Evolutionary conservation across 192 early-diverging fungal genomes (phyloP).

Genomic region (Backusella psychrophila): DNA sequence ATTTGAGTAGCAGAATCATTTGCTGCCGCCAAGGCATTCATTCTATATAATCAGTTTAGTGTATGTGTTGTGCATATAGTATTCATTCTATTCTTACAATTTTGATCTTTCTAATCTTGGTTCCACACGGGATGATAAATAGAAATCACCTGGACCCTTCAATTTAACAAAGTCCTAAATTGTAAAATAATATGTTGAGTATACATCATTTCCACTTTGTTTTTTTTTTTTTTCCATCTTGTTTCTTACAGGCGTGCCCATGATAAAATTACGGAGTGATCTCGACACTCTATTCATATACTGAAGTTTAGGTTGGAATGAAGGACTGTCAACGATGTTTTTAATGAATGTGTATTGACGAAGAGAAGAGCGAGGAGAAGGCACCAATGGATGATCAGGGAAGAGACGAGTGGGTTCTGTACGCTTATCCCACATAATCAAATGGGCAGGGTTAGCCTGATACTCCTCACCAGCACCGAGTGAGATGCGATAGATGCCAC

Average conservation of each 20-base stretch:
- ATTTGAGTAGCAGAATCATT: slow-evolving; percentile 34
- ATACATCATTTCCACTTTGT: background rate
- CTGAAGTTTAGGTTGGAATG: slow-evolving; percentile 37
- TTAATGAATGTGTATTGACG: slow-evolving; percentile 42
- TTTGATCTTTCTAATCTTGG: slow-evolving; percentile 36
- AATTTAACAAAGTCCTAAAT: slow-evolving; percentile 53
- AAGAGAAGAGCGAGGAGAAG: slow-evolving; percentile 38
- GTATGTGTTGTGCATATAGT: background rate
- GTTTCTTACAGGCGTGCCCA: slow-evolving; percentile 40
- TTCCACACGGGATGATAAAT: slow-evolving; percentile 54
- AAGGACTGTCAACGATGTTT: slow-evolving; percentile 39
- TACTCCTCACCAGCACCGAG: slow-evolving; percentile 70
- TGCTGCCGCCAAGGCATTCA: slow-evolving; percentile 28
- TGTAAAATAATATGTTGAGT: background rate
- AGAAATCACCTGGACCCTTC: slow-evolving; percentile 64
- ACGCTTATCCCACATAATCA: slow-evolving; percentile 56
- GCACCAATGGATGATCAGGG: slow-evolving; percentile 32
- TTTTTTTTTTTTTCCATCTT: background rate
- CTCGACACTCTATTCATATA: slow-evolving; percentile 18
- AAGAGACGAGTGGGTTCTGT: slow-evolving; percentile 45
- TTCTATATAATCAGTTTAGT: background rate
- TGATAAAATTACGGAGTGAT: slow-evolving; percentile 29
- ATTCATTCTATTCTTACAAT: slow-evolving; percentile 24
- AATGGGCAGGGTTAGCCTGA: slow-evolving; percentile 61
- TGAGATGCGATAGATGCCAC: slow-evolving; percentile 66